Evolutionary conservation across 1,284 basidiomycete species (phyloP).

Genomic region (Ustilago vetiveriae): DNA sequence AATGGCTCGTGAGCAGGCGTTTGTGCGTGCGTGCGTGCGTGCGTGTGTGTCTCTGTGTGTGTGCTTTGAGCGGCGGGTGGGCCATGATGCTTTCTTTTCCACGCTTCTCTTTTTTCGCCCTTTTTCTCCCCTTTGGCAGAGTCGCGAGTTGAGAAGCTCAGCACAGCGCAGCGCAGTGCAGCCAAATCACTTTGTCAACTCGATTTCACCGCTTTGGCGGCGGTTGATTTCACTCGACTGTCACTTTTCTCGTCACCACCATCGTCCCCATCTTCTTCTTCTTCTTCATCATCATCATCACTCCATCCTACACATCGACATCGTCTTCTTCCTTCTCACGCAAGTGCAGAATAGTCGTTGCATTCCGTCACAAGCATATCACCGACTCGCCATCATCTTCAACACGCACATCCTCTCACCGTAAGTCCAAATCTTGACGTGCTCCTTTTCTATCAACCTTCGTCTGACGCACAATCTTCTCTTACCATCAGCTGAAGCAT

Average conservation of each 20-base stretch:
- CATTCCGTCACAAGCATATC: slow-evolving; percentile 26
- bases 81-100: too few species aligned
- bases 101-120: not conserved
- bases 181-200: too few species aligned
- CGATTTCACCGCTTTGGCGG: too few species aligned
- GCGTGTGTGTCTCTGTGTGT: slow-evolving; percentile 7
- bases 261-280: not conserved
- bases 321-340: not conserved
- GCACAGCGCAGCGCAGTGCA: slow-evolving; percentile 6
- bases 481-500: slow-evolving; percentile 1
- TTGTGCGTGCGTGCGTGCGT: too few species aligned
- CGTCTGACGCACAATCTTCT: slow-evolving; percentile 6
- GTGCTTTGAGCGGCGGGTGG: not conserved
- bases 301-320: slow-evolving; percentile 2
- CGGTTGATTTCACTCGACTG: not conserved
- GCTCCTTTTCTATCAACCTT: too few species aligned
- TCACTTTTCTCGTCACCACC: slow-evolving; percentile 16
- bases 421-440: too few species aligned
- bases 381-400: slow-evolving; percentile 8
- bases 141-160: too few species aligned
- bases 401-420: too few species aligned
- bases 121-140: too few species aligned
- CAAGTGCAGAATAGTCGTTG: too few species aligned
- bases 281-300: not conserved
- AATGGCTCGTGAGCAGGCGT: too few species aligned